A percentile compares a stretch with the other conserved stretches of the same genome.
Conservation (phyloP, 768 basidiomycete species). For the Suillus luteus region DNA sequence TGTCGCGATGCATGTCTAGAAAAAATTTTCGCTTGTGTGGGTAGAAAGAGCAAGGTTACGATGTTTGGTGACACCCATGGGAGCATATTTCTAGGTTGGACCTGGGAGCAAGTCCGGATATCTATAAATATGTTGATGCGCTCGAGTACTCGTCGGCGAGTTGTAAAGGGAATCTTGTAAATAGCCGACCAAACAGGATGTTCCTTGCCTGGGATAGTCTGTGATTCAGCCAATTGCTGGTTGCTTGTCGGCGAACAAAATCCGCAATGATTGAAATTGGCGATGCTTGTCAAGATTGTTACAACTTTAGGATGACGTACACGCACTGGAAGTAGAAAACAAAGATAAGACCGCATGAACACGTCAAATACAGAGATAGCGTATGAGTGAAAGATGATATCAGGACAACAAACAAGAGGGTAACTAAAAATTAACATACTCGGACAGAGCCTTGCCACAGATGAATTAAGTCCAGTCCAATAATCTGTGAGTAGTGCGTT, state of each 20-base stretch:
- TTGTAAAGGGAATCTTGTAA: not conserved
- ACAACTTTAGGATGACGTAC: not conserved
- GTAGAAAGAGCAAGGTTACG: not conserved
- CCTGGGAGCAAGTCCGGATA: not conserved
- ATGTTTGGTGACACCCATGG: not conserved
- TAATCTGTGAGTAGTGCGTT: slow-evolving; percentile 9
- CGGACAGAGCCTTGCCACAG: not conserved
- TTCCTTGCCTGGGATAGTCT: not conserved
- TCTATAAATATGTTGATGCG: not conserved
- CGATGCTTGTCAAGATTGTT: not conserved
- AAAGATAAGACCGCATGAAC: slow-evolving; percentile 1
- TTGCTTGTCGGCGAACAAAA: not conserved
- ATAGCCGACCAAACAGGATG: no score
- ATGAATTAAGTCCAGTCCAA: slow-evolving; percentile 10
- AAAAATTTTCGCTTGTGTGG: not conserved
- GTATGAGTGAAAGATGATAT: slow-evolving; percentile 10
- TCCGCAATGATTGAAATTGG: not conserved
- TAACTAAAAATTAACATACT: slow-evolving; percentile 13
- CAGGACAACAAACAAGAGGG: slow-evolving; percentile 4
- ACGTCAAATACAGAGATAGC: slow-evolving; percentile 5
- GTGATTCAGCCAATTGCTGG: no score
- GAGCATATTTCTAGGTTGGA: not conserved
- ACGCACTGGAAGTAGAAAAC: not conserved
- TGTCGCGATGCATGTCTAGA: slow-evolving; percentile 14
- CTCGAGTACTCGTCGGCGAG: no score